These are phyloP conservation scores for Leccinum colubrinum DNA, from an alignment of 1,284 basidiomycete genomes.

Conservation along the genomic window DNA sequence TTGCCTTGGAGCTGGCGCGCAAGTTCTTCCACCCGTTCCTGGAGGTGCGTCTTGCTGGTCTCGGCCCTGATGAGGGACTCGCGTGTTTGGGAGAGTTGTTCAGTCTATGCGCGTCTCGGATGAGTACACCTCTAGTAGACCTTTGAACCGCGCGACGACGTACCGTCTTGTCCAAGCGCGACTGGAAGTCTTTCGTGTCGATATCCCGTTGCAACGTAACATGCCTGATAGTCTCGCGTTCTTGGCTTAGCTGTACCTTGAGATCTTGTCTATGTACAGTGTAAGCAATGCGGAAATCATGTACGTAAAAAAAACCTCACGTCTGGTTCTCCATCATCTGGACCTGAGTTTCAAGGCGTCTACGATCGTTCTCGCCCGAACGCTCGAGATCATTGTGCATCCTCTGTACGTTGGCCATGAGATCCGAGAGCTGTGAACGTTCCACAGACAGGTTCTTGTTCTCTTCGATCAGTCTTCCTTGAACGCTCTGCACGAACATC, in stretches of 20 bases:
- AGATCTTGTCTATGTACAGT: no score
- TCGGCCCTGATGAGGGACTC: constrained; percentile 75
- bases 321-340: constrained; percentile 77
- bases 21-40: constrained; percentile 74
- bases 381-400: constrained; percentile 89
- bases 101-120: constrained; percentile 38
- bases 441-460: constrained; percentile 79
- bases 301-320: constrained; percentile 41
- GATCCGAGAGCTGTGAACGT: constrained; percentile 79
- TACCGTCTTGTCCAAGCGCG: constrained; percentile 70
- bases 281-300: no score
- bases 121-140: constrained; percentile 10
- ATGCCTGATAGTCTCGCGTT: constrained; percentile 77
- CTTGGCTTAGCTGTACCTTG: constrained; percentile 27
- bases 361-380: constrained; percentile 76
- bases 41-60: constrained; percentile 79
- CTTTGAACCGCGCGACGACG: constrained; percentile 22
- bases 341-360: constrained; percentile 77
- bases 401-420: constrained; percentile 85
- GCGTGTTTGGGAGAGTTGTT: constrained; percentile 68
- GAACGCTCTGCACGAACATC: constrained; percentile 54
- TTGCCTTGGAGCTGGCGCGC: constrained; percentile 71
- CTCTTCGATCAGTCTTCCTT: constrained; percentile 80
- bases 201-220: constrained; percentile 77
- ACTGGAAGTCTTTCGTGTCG: constrained; percentile 75